Base-by-base conservation (phyloP, 179 eudicot species). In the Camellia oleifera region DNA sequence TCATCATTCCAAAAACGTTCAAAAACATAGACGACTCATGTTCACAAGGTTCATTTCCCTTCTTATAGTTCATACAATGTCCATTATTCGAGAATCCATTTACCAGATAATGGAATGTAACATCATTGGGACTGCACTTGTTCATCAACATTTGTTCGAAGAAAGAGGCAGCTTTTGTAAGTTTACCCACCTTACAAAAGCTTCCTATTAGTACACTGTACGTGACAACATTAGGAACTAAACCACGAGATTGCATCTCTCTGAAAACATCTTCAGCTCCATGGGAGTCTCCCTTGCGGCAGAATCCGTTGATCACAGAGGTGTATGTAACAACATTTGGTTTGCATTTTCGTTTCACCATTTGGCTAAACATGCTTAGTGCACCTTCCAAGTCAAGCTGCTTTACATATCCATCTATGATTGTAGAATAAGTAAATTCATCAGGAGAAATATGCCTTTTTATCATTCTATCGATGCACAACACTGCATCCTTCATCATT, bases 321-420 rank as follows among this genome's bases (percentile, higher is more conserved):
- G 99, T 94, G 71, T 94, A 95, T 7, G 94, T 94, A 74, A 95
- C 93, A 26, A 92, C 94, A 88, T 92, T 94, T 79, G 94, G 92
- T 84, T 84, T 87, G 82, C 77, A 80, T 66, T 89, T 90, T 79
- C 81, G 88, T 75, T 78, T 89, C 42, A 87, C 78, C 93, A 90
- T 92, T 81, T 83, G 89, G 63, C 72, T 74, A 72, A 95, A 88
- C 67, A 87, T 81, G 77, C 52, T 77, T 63, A 92, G 79, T 73
- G 99, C 98, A 79, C 86, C 84, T 77, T 58, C 71, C 84, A 94
- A 75, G 82, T 94, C 89, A 76, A 87, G 87, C 82, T 90, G 93
- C 86, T 95, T 95, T 74, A 88, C 84, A 81, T 84, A 89, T 57
- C 99, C 99, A 86, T 95, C 92, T 40, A 95, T 89, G 74, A 94